Base-by-base conservation (phyloP, 1,284 basidiomycete genomes). In the Ceratobasidium sp. region DNA sequence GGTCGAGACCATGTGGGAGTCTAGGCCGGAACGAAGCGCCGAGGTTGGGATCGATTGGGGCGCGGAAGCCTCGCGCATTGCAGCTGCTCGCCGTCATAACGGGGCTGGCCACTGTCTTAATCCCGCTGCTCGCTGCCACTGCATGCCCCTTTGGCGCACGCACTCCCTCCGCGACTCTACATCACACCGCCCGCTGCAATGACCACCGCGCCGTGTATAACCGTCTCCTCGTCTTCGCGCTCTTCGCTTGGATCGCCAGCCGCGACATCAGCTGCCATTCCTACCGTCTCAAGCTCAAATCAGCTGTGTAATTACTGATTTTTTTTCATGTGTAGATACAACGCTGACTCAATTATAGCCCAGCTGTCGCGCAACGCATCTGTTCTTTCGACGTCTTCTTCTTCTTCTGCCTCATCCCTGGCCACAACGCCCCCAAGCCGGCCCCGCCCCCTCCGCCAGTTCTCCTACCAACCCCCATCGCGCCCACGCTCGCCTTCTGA, bases 331-430 rank as follows among this genome's bases (percentile, higher is more conserved):
- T 64, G 62, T 49, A 50, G 9, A 18, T 23, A 50, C 2, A 35
- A 1, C 14, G 54, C 38, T 64, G 43, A 64, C 23, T 38, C 52
- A 28, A 54, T 52, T 50, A n/a, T 49, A 66, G 63, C 63, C 49
- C 63, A 66, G 49, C 84, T 92, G 72, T 89, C 88, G 82, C 86
- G 91, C 79, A 91, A 91, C 83, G 85, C 90, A 6, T 91, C 90
- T 14, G 90, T 91, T 78, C 90, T 92, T 73, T 88, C 87, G 14
- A 90, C 90, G 14, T 76, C 75, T 7, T 75, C 73, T 28, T 76
- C 75, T 26, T 76, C 75, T 1, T 76, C 75, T 3, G 72, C 75
- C 7, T 74, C 75, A 7, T 76, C 75, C 9, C 44, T 66, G 21
- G 63, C 58, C 9, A 44, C 54, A 35, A 47, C 1, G 87, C 87